phyloP scores from a whole-genome alignment of 192 early-diverging fungal species.

The Mortierella claussenii region DNA sequence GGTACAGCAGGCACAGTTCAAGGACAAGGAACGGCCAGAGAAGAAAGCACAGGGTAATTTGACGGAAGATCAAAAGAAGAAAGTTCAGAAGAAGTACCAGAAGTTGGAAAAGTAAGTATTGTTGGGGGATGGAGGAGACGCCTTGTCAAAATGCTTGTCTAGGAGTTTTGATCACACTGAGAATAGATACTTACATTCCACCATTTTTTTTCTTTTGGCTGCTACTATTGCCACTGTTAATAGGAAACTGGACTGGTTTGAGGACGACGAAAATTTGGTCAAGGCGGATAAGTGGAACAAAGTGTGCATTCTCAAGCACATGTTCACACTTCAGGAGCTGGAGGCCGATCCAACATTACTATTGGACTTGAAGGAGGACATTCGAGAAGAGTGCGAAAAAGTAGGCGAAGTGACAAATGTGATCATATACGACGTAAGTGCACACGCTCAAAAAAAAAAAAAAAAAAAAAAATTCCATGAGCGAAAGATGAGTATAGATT shows the following conservation, averaged over 20 bases:
- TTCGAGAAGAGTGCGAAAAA: conserved; percentile 93
- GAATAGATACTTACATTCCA: no score
- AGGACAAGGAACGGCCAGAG: conserved; percentile 68
- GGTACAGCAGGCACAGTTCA: conserved; percentile 86
- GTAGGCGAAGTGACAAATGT: conserved; percentile 95
- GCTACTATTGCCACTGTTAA: not conserved
- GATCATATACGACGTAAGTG: conserved; percentile 90
- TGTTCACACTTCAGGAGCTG: conserved; percentile 92
- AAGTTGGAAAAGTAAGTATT: conserved; percentile 79
- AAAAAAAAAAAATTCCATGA: not conserved
- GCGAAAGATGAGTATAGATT: no score
- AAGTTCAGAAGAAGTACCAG: conserved; percentile 71
- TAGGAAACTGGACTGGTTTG: conserved; percentile 92
- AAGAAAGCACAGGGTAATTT: conserved; percentile 35
- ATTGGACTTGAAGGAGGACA: conserved; percentile 93
- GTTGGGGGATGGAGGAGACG: no score
- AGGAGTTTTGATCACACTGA: no score
- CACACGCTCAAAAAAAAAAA: no score
- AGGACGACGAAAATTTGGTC: conserved; percentile 72
- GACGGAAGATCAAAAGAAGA: conserved; percentile 64
- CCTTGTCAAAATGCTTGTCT: no score
- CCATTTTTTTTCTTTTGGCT: not conserved
- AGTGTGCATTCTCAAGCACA: conserved; percentile 93
- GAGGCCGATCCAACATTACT: conserved; percentile 89
- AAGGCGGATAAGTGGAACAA: conserved; percentile 81